These are phyloP conservation scores for Ceratobasidium sp. DNA, from an alignment of 1,284 basidiomycete species.

Conservation along the genomic window DNA sequence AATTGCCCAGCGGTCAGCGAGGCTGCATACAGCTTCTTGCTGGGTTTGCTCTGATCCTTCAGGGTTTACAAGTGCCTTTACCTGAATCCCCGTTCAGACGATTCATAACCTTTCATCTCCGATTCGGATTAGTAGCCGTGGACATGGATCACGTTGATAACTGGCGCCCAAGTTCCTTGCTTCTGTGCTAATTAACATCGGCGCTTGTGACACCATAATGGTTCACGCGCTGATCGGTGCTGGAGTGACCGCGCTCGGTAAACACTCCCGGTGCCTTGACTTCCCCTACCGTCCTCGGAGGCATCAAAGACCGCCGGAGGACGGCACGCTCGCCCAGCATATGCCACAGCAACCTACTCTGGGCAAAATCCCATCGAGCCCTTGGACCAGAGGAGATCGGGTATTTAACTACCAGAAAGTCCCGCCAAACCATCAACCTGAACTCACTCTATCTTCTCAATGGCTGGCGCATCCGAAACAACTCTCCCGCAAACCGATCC, in stretches of 20 bases:
- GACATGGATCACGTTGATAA: no score
- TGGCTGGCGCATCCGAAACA: not conserved
- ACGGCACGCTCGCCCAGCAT: not conserved
- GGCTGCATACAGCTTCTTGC: no score
- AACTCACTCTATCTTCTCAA: not conserved
- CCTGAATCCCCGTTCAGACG: no score
- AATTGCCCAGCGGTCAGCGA: no score
- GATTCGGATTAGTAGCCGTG: no score
- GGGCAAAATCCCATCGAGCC: not conserved
- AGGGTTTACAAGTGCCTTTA: no score
- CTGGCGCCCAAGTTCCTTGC: no score
- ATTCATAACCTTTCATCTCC: no score
- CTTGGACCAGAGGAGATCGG: not conserved
- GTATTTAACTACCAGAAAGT: not conserved
- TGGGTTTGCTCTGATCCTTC: no score
- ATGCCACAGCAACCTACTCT: not conserved
- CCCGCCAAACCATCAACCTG: not conserved
- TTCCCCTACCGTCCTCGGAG: not conserved
- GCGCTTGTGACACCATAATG: not conserved
- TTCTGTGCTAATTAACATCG: no score
- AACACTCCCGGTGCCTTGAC: not conserved
- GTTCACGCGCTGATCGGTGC: slow-evolving; percentile 1
- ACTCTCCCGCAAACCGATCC: not conserved
- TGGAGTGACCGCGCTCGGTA: not conserved
- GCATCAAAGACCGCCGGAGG: not conserved